A percentile compares a stretch with the other conserved stretches of the same genome.
Evolutionary conservation across 129 eudicot species (phyloP).

Genomic region (Deinandra increscens): DNA sequence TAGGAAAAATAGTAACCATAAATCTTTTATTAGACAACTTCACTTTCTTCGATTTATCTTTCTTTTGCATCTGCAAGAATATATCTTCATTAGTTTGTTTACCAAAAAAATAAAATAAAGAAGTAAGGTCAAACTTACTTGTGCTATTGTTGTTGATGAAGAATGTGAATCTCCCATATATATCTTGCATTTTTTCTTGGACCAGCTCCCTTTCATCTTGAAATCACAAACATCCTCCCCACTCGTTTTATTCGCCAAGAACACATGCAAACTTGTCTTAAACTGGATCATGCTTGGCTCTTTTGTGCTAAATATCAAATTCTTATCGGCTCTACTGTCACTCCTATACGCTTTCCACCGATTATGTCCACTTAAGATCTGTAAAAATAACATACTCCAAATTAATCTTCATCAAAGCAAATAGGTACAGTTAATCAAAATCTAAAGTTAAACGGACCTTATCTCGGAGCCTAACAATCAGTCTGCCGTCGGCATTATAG

Average conservation of each 20-base stretch:
- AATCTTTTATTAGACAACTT: constrained; percentile 5
- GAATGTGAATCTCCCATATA: background rate
- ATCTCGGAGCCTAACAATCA: background rate
- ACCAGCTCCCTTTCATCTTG: background rate
- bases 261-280: background rate
- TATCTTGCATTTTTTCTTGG: background rate
- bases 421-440: no score
- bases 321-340: background rate
- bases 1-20: background rate
- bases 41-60: background rate
- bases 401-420: background rate
- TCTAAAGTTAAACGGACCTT: background rate
- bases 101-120: background rate
- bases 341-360: constrained; percentile 5
- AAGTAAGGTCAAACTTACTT: background rate
- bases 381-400: background rate
- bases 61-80: constrained; percentile 7
- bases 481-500: background rate
- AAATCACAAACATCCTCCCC: background rate
- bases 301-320: constrained; percentile 2
- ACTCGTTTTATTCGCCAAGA: constrained; percentile 3
- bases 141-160: background rate
- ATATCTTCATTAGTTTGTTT: background rate
- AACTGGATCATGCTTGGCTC: background rate
- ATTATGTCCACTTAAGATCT: background rate